Conservation (phyloP, 179 eudicot species). For the Nepenthes alata region DNA sequence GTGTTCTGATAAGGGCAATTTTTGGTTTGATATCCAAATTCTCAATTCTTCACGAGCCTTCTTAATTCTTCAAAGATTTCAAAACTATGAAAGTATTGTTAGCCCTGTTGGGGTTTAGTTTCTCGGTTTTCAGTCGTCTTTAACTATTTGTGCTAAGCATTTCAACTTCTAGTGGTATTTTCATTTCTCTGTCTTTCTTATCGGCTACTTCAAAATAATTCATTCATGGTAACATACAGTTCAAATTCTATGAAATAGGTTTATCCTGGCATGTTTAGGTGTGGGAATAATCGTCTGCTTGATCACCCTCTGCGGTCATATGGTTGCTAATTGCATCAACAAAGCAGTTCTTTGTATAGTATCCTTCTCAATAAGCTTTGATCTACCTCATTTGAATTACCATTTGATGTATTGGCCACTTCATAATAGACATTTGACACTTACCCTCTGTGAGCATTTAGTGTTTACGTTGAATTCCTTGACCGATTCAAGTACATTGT, state of each 20-base stretch:
- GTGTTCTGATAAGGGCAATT: no score
- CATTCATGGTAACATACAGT: background rate
- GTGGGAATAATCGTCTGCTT: constrained; percentile 26
- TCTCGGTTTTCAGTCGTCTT: background rate
- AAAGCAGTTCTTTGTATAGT: constrained; percentile 15
- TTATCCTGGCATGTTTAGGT: constrained; percentile 20
- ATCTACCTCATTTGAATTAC: background rate
- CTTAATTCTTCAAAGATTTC: no score
- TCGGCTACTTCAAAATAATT: no score
- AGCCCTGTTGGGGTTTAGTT: background rate
- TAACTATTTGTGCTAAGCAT: no score
- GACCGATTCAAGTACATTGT: constrained; percentile 13
- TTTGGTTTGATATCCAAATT: no score
- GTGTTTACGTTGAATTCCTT: background rate
- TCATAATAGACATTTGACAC: background rate
- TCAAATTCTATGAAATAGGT: constrained; percentile 13
- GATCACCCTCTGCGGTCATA: constrained; percentile 26
- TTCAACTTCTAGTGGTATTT: no score
- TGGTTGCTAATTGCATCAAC: constrained; percentile 18
- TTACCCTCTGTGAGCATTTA: background rate
- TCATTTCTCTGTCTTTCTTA: no score
- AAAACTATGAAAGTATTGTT: no score
- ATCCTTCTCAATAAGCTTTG: constrained; percentile 13
- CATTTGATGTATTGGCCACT: background rate
- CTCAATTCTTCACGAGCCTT: no score